phyloP scores from a whole-genome alignment of 2,329 filamentous ascomycete genomes.

The Phoma sp. region DNA sequence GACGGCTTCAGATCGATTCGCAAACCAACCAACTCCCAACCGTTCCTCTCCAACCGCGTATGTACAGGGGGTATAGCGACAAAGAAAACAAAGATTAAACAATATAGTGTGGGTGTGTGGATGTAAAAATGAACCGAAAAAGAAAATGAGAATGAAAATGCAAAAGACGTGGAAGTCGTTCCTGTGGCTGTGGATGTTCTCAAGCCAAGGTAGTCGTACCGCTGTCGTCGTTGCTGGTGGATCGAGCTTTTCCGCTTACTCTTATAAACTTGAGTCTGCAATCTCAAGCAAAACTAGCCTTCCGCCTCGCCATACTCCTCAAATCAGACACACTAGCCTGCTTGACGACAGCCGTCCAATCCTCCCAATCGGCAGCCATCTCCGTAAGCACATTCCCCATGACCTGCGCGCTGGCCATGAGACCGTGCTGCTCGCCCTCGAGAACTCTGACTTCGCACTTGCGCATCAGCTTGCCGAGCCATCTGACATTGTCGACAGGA shows the following conservation, averaged over 20 bases:
- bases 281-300: neutral
- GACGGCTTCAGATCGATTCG: too few relatives aligned
- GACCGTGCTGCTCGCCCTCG: conserved; percentile 88
- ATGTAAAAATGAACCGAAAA: neutral
- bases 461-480: conserved; percentile 93
- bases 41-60: neutral
- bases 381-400: conserved; percentile 96
- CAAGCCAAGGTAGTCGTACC: too few relatives aligned
- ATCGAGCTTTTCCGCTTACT: neutral
- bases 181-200: too few relatives aligned
- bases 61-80: neutral
- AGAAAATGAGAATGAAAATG: neutral
- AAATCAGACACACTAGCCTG: conserved; percentile 17
- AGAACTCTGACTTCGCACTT: conserved; percentile 90
- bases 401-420: conserved; percentile 92
- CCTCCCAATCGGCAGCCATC: conserved; percentile 85
- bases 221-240: neutral
- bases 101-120: too few relatives aligned
- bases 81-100: neutral
- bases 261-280: neutral
- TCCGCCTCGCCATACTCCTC: conserved; percentile 13
- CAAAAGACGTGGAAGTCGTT: too few relatives aligned
- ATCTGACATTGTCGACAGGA: conserved; percentile 91
- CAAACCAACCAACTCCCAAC: neutral
- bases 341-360: conserved; percentile 46